Percentiles rank a stretch among this genome's conserved stretches.
Evolutionary conservation across 2,329 filamentous ascomycete genomes (phyloP).

Genomic region (Sporothrix curviconia): DNA sequence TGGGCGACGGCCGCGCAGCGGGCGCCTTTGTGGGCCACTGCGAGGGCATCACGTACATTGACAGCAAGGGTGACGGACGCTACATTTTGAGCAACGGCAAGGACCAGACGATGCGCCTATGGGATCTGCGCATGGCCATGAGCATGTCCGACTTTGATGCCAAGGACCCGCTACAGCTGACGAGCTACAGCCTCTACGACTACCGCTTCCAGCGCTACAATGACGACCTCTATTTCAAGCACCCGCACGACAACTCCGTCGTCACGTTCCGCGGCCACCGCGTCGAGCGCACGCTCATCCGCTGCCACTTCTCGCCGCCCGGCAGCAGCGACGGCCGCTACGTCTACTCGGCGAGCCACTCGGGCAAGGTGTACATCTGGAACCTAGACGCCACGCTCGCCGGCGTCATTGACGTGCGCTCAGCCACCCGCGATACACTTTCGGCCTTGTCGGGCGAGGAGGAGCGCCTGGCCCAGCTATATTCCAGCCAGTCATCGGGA

Average conservation of each 20-base stretch:
- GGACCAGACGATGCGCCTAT: conserved; percentile 95
- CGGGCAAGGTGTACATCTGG: conserved; percentile 86
- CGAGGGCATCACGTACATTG: conserved; percentile 61
- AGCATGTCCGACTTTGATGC: conserved; percentile 57
- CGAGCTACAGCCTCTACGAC: conserved; percentile 67
- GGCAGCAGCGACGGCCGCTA: conserved; percentile 82
- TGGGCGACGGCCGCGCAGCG: conserved; percentile 71
- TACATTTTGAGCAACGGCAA: conserved; percentile 94
- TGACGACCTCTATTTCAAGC: conserved; percentile 58
- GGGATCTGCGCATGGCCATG: conserved; percentile 90
- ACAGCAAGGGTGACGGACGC: conserved; percentile 62
- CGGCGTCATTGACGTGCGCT: conserved; percentile 67
- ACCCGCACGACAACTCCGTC: conserved; percentile 81
- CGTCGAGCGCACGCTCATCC: conserved; percentile 82
- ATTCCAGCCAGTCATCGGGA: no score
- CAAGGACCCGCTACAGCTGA: conserved; percentile 49
- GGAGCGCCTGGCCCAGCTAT: conserved; percentile 1
- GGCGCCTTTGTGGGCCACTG: conserved; percentile 61
- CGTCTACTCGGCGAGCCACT: conserved; percentile 85
- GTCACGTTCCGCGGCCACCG: conserved; percentile 90
- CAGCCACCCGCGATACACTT: conserved; percentile 45
- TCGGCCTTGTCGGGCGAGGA: neutral
- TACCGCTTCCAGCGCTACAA: conserved; percentile 66
- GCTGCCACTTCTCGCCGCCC: conserved; percentile 90
- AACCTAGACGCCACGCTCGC: conserved; percentile 82